phyloP scores from a whole-genome alignment of 1,284 basidiomycete genomes.

The Marasmius tenuissimus region DNA sequence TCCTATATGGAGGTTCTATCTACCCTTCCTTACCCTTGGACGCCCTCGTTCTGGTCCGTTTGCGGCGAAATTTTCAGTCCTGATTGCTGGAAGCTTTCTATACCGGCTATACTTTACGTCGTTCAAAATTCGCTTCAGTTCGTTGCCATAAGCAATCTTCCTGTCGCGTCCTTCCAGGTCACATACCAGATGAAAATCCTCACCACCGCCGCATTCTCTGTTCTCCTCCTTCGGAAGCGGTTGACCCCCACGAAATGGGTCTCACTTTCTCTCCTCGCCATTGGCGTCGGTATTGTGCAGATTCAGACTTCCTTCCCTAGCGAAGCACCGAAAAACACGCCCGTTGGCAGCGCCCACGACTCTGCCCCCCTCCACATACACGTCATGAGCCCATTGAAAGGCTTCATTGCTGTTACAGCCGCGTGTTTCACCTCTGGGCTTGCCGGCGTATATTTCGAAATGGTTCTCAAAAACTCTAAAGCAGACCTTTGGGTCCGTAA shows the following conservation, averaged over 20 bases:
- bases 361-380: constrained; percentile 41
- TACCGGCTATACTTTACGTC: constrained; percentile 95
- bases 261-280: constrained; percentile 78
- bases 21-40: constrained; percentile 39
- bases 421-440: constrained; percentile 97
- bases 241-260: constrained; percentile 81
- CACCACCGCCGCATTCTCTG: constrained; percentile 92
- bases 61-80: constrained; percentile 48
- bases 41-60: constrained; percentile 50
- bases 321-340: constrained; percentile 28
- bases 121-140: constrained; percentile 96
- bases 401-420: constrained; percentile 84
- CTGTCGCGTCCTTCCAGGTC: constrained; percentile 91
- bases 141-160: constrained; percentile 88
- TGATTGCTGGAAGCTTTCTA: constrained; percentile 93
- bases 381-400: constrained; percentile 81
- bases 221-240: constrained; percentile 76
- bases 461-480: constrained; percentile 90
- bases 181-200: constrained; percentile 96
- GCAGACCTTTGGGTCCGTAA: constrained; percentile 96
- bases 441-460: constrained; percentile 98
- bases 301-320: constrained; percentile 61
- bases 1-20: constrained; percentile 38
- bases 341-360: constrained; percentile 57
- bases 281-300: constrained; percentile 92